Evolutionary conservation across 306 rosid species (phyloP), one percentile per base, ranked within the genome.

Genomic region (Fagus crenata): DNA sequence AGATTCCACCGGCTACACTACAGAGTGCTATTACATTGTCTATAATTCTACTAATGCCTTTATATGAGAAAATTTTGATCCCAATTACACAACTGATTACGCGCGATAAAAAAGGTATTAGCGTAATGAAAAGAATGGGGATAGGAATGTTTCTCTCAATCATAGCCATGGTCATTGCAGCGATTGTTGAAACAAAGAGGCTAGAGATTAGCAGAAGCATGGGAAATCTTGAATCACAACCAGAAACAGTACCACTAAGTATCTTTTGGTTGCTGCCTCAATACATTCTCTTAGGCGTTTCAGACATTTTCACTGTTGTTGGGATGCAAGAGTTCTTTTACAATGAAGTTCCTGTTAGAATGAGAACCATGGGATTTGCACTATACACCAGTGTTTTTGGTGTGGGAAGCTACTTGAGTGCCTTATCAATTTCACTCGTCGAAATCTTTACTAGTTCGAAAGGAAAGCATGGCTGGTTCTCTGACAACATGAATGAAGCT

Each of bases 241-340:
- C 82, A 15, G 87, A 79, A 42, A 88, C 82, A 0, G 93, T 86
- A 22, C 80, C 85, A 3, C 75, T 95, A 0, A 90, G 97, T 84
- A 95, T 95, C 53, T 89, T 95, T 76, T 95, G 97, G 97, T 33
- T 95, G 76, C 71, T 95, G 7, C 99, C 99, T 7, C 99, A 95
- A 43, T 95, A 95, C 78, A 86, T 95, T 53, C 86, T 95, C 4
- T 77, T 95, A 6, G 99, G 99, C 3, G 73, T 95, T 40, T 89
- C 97, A 12, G 99, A 92, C 76, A 92, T 92, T 73, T 95, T 95
- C 84, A 95, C 97, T 0, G 97, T 92, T 32, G 97, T 95, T 49
- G 99, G 97, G 1, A 95, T 95, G 97, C 97, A 95, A 18, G 99
- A 95, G 75, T 95, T 95, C 40, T 95, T 95, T 58, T 95, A 90